Evolutionary conservation across 371 early-diverging fungal species (phyloP).

Genomic region (Spraguea lophii): DNA sequence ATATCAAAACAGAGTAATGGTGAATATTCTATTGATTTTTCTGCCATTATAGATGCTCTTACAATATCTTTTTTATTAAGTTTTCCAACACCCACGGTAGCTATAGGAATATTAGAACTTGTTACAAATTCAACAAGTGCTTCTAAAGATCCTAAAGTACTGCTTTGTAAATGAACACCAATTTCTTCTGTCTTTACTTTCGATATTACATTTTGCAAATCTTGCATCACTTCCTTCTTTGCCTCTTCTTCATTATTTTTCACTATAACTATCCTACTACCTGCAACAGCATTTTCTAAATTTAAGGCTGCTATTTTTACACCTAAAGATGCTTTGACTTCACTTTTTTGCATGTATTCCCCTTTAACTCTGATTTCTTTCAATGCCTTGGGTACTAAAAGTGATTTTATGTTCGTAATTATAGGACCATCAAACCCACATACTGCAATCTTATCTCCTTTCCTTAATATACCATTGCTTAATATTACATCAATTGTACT

Average conservation of each 20-base stretch:
- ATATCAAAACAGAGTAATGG: constrained; percentile 96
- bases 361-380: constrained; percentile 70
- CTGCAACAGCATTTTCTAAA: constrained; percentile 90
- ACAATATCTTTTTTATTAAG: constrained; percentile 91
- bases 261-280: constrained; percentile 73
- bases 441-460: constrained; percentile 85
- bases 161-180: constrained; percentile 95
- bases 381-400: constrained; percentile 92
- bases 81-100: constrained; percentile 86
- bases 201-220: constrained; percentile 24
- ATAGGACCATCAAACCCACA: constrained; percentile 92
- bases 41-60: constrained; percentile 71
- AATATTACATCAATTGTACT: constrained; percentile 93
- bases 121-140: constrained; percentile 84
- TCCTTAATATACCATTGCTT: constrained; percentile 78
- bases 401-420: constrained; percentile 69
- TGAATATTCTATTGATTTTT: constrained; percentile 62
- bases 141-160: constrained; percentile 93
- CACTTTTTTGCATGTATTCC: constrained; percentile 73
- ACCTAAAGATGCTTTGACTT: constrained; percentile 86
- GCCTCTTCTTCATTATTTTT: constrained; percentile 84
- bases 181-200: constrained; percentile 21
- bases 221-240: constrained; percentile 50
- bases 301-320: constrained; percentile 84
- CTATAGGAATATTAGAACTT: constrained; percentile 75